These are phyloP conservation scores for Letharia columbiana DNA, from an alignment of 495 filamentous ascomycete genomes.

Conservation along the genomic window DNA sequence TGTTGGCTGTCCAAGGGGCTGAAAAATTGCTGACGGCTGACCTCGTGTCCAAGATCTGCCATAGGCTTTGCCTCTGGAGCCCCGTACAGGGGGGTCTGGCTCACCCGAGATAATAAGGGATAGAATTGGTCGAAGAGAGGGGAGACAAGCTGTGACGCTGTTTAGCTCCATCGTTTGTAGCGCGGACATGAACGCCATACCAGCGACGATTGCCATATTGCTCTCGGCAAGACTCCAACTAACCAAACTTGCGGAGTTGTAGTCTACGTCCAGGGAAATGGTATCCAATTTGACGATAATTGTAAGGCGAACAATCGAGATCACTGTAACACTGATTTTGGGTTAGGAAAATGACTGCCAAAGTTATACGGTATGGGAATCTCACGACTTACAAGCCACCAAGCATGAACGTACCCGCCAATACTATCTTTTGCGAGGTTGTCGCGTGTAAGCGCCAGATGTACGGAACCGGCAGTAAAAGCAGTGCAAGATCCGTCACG, in stretches of 20 bases:
- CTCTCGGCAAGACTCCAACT: slow-evolving; percentile 7
- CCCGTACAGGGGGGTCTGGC: background rate
- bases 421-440: slow-evolving; percentile 28
- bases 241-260: slow-evolving; percentile 5
- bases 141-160: slow-evolving; percentile 11
- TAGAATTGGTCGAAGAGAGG: slow-evolving; percentile 9
- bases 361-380: background rate
- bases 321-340: slow-evolving; percentile 26
- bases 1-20: background rate
- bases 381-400: slow-evolving; percentile 24
- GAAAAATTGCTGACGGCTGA: no score
- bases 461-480: slow-evolving; percentile 44
- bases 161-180: background rate
- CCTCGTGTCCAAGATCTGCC: background rate
- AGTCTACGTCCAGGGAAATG: slow-evolving; percentile 11
- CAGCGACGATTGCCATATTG: slow-evolving; percentile 15
- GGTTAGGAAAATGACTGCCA: background rate
- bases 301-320: slow-evolving; percentile 29
- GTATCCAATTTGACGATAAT: slow-evolving; percentile 11
- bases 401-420: slow-evolving; percentile 21
- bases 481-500: slow-evolving; percentile 35
- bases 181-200: background rate
- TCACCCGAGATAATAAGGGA: slow-evolving; percentile 2
- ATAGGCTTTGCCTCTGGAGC: background rate
- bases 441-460: slow-evolving; percentile 39